These are phyloP conservation scores for Linderniella brevidens DNA, from an alignment of 257 asterid genomes.

Conservation along the genomic window DNA sequence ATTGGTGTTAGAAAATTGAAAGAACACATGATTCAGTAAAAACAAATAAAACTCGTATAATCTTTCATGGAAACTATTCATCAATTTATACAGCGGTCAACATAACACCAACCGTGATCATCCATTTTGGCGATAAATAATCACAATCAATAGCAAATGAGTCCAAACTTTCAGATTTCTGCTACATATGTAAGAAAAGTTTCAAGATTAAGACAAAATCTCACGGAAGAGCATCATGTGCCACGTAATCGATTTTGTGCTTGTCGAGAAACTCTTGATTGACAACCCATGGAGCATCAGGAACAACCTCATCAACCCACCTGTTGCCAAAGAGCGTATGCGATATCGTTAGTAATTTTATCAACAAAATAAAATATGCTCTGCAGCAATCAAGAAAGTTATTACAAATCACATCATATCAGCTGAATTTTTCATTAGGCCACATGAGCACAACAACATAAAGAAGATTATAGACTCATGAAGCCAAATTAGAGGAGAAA, in stretches of 20 bases:
- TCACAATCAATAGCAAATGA: no score
- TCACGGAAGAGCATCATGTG: constrained; percentile 98
- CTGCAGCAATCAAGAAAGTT: no score
- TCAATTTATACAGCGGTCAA: no score
- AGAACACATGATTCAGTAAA: no score
- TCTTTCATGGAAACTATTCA: no score
- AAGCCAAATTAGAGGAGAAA: not conserved
- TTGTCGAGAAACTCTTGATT: constrained; percentile 82
- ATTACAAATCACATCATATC: no score
- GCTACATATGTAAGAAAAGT: not conserved
- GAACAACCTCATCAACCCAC: constrained; percentile 99
- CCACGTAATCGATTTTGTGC: constrained; percentile 73
- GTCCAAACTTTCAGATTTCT: constrained; percentile 1
- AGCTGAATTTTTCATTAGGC: not conserved
- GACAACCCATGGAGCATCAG: constrained; percentile 95
- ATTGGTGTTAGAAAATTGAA: not conserved
- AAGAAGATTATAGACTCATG: not conserved
- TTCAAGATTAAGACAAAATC: constrained; percentile 11
- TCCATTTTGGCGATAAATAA: no score
- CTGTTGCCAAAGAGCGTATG: constrained; percentile 17
- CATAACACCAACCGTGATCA: no score
- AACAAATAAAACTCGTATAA: no score
- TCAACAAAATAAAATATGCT: constrained; percentile 1
- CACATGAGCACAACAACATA: not conserved
- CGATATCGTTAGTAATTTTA: not conserved